A percentile compares a stretch with the other conserved stretches of the same genome.
Evolutionary conservation across 306 rosid genomes (phyloP).

Genomic region (Bauhinia variegata): DNA sequence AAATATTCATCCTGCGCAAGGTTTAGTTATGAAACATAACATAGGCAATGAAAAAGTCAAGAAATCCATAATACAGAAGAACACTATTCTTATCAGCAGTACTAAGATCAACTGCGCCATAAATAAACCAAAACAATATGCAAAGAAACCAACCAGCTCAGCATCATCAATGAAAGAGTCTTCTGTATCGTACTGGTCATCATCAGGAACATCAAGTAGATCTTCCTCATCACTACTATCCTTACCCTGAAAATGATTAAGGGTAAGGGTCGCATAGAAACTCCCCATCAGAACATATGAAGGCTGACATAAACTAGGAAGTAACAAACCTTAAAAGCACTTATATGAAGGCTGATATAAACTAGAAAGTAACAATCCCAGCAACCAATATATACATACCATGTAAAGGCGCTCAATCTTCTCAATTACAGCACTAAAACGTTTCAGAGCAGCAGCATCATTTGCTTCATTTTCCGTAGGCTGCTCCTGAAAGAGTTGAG

Average conservation of each 20-base stretch:
- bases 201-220: slow-evolving; percentile 74
- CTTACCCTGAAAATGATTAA: slow-evolving; percentile 68
- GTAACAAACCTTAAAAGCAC: slow-evolving; percentile 17
- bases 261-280: slow-evolving; percentile 14
- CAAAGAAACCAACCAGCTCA: slow-evolving; percentile 75
- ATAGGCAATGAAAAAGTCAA: slow-evolving; percentile 20
- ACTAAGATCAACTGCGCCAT: slow-evolving; percentile 30
- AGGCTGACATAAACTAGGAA: slow-evolving; percentile 6
- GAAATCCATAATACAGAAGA: slow-evolving; percentile 21
- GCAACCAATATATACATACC: slow-evolving; percentile 49
- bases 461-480: slow-evolving; percentile 64
- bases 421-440: slow-evolving; percentile 96
- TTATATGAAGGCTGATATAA: slow-evolving; percentile 16
- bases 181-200: slow-evolving; percentile 97
- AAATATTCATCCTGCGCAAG: slow-evolving; percentile 93
- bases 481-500: slow-evolving; percentile 54
- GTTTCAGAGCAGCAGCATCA: slow-evolving; percentile 75
- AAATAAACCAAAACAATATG: slow-evolving; percentile 31
- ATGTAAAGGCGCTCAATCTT: slow-evolving; percentile 94
- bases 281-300: slow-evolving; percentile 5
- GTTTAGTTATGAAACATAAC: slow-evolving; percentile 24
- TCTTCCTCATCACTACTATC: slow-evolving; percentile 97
- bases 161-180: slow-evolving; percentile 98
- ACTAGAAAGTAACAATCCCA: slow-evolving; percentile 15
- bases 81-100: slow-evolving; percentile 24